Base-by-base conservation (phyloP, 2,329 filamentous ascomycete species). In the Alternaria rosae region DNA sequence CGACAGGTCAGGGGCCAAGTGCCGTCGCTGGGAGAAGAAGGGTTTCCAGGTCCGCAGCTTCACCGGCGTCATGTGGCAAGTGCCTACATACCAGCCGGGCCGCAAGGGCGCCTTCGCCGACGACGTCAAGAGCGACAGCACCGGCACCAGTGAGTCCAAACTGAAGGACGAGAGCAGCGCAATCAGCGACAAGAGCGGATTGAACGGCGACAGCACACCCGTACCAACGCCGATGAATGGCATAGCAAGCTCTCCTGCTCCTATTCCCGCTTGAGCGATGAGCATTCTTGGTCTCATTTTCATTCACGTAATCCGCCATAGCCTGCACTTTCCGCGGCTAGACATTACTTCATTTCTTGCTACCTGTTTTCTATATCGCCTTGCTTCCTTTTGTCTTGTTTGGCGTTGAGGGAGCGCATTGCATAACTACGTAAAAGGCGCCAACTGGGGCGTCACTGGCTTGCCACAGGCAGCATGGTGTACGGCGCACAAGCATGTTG, bases 1-100 rank as follows among this genome's bases (percentile, higher is more conserved):
- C 67, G 95, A 99, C 80, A 90, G 94, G 64, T 91, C 91, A 8
- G 94, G 94, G 69, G 92, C 94, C 75, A 94, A 95, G 10, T 97
- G 94, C 80, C 92, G 94, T 68, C 94, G 90, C 78, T 99, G 95
- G 95, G 85, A 89, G 77, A 92, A 90, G 79, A 93, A 93, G 66
- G 87, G 89, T 58, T 92, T 98, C 77, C 86, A 85, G 51, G 84
- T 98, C 70, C 97, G 97, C 85, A 97, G 91, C 79, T 98, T 98
- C 78, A 97, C 94, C 1, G 94, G 94, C 55, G 87, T 93, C 15
- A 76, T 87, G 30, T 97, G 94, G 93, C 88, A 91, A 66, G 85
- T 97, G 48, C 86, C 89, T 20, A 89, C 92, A 57, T 98, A 94
- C 93, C 89, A 89, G 54, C 91, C 92, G 32, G 91, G 91, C n/a